These are phyloP conservation scores for Mycena galopus DNA, from an alignment of 768 basidiomycete genomes.

Conservation along the genomic window DNA sequence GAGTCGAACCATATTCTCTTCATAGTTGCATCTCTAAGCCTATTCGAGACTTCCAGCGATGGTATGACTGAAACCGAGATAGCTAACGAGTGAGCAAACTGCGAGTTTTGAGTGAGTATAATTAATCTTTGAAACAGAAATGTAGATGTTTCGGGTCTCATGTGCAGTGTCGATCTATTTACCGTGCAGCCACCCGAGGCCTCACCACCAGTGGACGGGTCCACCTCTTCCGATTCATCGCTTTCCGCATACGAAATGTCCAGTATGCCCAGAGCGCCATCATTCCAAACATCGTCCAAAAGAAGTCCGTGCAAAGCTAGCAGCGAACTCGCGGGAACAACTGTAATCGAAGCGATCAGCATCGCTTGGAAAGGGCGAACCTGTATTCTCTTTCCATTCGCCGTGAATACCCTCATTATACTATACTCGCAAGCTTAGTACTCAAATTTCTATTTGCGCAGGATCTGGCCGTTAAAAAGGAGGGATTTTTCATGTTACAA, in stretches of 20 bases:
- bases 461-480: constrained; percentile 80
- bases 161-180: constrained; percentile 85
- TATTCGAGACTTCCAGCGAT: constrained; percentile 59
- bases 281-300: constrained; percentile 61
- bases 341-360: constrained; percentile 67
- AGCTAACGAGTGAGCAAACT: constrained; percentile 60
- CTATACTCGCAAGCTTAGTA: background rate
- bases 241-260: constrained; percentile 21
- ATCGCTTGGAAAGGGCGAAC: constrained; percentile 70
- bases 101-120: background rate
- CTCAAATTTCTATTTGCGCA: constrained; percentile 41
- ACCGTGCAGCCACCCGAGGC: constrained; percentile 57
- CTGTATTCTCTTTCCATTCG: constrained; percentile 72
- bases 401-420: constrained; percentile 50
- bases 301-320: constrained; percentile 59
- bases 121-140: constrained; percentile 55
- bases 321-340: constrained; percentile 66
- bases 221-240: background rate
- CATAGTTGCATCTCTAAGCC: constrained; percentile 62
- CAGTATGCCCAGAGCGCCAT: constrained; percentile 19
- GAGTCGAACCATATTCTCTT: background rate
- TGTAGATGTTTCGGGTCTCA: constrained; percentile 70
- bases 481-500: constrained; percentile 72
- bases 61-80: constrained; percentile 60
- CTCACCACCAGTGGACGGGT: constrained; percentile 18